Evolutionary conservation across 1,284 basidiomycete species (phyloP).

Genomic region (Lentinula novae-zelandiae): DNA sequence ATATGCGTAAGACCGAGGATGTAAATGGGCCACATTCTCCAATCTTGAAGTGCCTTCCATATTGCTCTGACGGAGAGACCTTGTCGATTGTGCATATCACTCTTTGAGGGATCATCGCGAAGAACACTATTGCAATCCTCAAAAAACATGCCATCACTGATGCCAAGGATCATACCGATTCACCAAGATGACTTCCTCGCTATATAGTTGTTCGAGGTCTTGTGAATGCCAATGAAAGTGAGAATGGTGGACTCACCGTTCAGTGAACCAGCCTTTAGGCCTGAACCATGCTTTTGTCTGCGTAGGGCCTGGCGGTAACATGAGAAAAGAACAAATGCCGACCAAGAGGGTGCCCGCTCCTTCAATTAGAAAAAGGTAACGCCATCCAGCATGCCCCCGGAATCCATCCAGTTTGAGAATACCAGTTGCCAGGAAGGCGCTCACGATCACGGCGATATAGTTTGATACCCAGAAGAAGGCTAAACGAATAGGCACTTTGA

Average conservation of each 20-base stretch:
- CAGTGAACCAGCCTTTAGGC: constrained; percentile 52
- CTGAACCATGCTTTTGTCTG: constrained; percentile 64
- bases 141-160: too few relatives aligned
- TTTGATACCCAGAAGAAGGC: constrained; percentile 70
- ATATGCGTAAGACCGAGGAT: constrained; percentile 41
- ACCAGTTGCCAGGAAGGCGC: constrained; percentile 63
- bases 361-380: constrained; percentile 32
- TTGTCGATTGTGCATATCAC: constrained; percentile 64
- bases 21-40: constrained; percentile 56
- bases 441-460: constrained; percentile 49
- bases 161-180: constrained; percentile 33
- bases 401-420: constrained; percentile 57
- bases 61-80: constrained; percentile 45
- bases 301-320: constrained; percentile 68
- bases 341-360: constrained; percentile 50
- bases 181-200: constrained; percentile 56
- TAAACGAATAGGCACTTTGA: constrained; percentile 57
- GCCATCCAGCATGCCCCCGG: constrained; percentile 37
- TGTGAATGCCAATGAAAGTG: not conserved
- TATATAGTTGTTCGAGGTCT: constrained; percentile 10
- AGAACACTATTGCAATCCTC: constrained; percentile 33
- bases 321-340: constrained; percentile 56
- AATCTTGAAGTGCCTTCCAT: constrained; percentile 43
- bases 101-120: constrained; percentile 56
- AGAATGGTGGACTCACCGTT: constrained; percentile 26